Base-by-base conservation (phyloP, 257 asterid genomes). In the Thymus quinquecostatus region DNA sequence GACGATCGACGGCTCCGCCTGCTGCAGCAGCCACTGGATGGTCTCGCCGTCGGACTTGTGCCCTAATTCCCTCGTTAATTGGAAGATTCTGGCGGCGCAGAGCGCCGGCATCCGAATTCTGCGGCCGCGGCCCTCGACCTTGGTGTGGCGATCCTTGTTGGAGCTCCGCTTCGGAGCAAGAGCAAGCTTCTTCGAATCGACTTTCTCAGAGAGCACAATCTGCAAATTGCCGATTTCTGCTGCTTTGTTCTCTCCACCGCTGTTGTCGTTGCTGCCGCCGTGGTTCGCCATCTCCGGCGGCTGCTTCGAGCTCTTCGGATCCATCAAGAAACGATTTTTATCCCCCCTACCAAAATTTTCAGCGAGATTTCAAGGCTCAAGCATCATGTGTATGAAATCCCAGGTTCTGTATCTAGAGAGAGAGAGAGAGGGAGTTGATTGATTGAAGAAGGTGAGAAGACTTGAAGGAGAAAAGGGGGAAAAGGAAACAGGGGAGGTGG, bases 21-120 rank as follows among this genome's bases (percentile, higher is more conserved):
- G 89, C 45, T 87, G 89, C 8, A 89, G 80, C 67, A 89, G 62
- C 96, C 96, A 89, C 84, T 89, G 96, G 51, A 89, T 85, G 6
- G 96, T 89, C 66, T 88, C 95, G 0, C 95, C 95, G 49, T 88
- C 96, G 29, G 93, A 89, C 76, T 89, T 89, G 77, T 89, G 96
- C 53, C 96, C 96, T 81, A 86, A 82, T 81, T 89, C 96, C 66
- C 93, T 50, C 21, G 96, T 89, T 10, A 89, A 81, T 71, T 87
- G 96, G 34, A 89, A 89, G 47, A 89, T 89, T 56, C 96, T 81
- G 8, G 96, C 94, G 6, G 96, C 96, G 63, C 90, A 87, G 1
- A 89, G 83, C 10, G 94, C 94, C 4, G 96, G 96, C 96, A 89
- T 89, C 82, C 96, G 79, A 10, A 89, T 89, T 63, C 96, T 77